Conservation (phyloP, 305 asterid species). For the Euphrasia arctica region DNA sequence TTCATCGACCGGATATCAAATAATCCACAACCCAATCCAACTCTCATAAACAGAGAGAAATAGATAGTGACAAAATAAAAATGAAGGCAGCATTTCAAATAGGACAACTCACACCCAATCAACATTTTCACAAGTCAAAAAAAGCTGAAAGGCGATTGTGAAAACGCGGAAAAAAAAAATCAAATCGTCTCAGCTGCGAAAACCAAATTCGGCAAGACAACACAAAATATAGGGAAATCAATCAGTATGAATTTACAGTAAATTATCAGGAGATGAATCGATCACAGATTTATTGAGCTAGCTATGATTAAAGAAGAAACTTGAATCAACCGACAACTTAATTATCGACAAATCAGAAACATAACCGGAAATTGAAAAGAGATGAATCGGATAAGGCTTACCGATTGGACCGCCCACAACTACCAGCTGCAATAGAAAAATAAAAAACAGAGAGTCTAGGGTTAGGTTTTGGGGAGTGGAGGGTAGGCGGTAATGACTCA, state of each 20-base stretch:
- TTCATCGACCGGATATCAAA: background rate
- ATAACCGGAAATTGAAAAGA: background rate
- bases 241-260: too few relatives aligned
- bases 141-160: too few relatives aligned
- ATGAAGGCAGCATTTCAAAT: too few relatives aligned
- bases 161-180: too few relatives aligned
- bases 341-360: background rate
- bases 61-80: too few relatives aligned
- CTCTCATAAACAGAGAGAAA: too few relatives aligned
- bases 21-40: too few relatives aligned
- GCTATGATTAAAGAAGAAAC: background rate
- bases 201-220: background rate
- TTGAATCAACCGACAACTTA: background rate
- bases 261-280: background rate
- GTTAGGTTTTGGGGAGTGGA: constrained; percentile 15
- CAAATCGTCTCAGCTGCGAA: too few relatives aligned
- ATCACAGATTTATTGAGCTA: background rate
- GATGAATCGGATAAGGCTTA: background rate
- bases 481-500: constrained; percentile 3
- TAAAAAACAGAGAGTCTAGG: constrained; percentile 5
- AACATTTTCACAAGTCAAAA: too few relatives aligned
- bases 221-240: background rate
- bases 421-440: background rate
- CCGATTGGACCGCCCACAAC: background rate
- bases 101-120: too few relatives aligned